A percentile compares a stretch with the other conserved stretches of the same genome.
These are phyloP conservation scores for Flaveria robusta DNA, from an alignment of 129 eudicot species.

Conservation along the genomic window DNA sequence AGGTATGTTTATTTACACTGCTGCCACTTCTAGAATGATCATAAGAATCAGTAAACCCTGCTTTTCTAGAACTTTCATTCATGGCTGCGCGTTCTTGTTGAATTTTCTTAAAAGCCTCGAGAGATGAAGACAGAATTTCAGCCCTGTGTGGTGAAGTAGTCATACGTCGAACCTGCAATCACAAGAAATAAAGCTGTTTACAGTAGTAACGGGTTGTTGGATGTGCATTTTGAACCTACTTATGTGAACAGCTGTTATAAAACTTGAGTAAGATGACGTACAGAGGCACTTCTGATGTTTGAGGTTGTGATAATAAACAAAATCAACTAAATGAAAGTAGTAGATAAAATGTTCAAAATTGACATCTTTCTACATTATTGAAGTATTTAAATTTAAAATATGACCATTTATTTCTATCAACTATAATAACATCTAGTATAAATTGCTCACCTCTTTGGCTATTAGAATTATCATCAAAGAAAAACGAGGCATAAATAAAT, in stretches of 20 bases:
- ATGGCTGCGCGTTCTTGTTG: constrained; percentile 69
- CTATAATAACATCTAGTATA: neutral
- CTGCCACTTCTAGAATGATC: constrained; percentile 29
- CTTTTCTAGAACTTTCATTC: constrained; percentile 41
- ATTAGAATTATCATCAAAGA: neutral
- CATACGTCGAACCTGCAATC: constrained; percentile 90
- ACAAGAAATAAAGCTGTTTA: constrained; percentile 5
- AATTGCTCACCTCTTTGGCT: neutral
- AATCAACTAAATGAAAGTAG: neutral
- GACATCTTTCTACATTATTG: neutral
- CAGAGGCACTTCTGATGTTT: neutral
- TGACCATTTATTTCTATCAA: neutral
- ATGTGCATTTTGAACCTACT: neutral
- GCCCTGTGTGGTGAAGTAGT: constrained; percentile 96
- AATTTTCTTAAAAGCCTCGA: constrained; percentile 91
- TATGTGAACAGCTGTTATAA: neutral
- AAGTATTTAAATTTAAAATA: neutral
- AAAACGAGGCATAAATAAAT: neutral
- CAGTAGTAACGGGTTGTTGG: neutral
- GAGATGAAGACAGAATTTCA: constrained; percentile 91
- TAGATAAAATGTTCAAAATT: neutral
- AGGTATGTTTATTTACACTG: constrained; percentile 29
- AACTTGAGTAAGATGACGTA: neutral
- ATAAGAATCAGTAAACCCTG: constrained; percentile 39
- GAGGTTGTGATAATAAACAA: neutral